Evolutionary conservation across 2,329 filamentous ascomycete genomes (phyloP), one percentile per base, ranked within the genome.

Genomic region (Ascochyta viciae-villosae): DNA sequence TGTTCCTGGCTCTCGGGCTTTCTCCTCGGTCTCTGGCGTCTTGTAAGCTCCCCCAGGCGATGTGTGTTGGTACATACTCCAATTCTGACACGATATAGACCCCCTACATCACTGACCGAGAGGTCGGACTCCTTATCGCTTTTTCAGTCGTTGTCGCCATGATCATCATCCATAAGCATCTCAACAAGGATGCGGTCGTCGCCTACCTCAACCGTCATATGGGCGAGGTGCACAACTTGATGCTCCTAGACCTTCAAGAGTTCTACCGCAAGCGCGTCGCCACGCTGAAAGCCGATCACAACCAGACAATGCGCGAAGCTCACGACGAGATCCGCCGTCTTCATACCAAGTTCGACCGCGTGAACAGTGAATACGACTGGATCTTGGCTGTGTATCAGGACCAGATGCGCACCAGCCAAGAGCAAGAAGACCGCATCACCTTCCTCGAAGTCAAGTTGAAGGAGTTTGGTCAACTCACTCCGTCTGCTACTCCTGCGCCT

Each of bases 361-460:
- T 66, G 13, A 40, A 54, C 48, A 16, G 19, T 37, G 62, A 65
- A 27, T 57, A 65, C 37, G 52, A 66, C 7, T 61, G 54, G 38
- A 57, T 64, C n/a, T 47, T 42, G 4, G 33, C 31, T 15, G 48
- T 54, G 40, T 64, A 58, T 12, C 63, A 61, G 29, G 58, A 64
- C 24, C 56, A 64, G 24, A 58, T 60, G 37, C 63, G 49, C 40
- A 27, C 24, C 31, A 52, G 45, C 22, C 51, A 65, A 27, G 71
- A 73, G 54, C 68, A 65, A 38, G 64, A 67, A 22, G 57, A 59
- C n/a, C 69, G 66, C 19, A 71, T 75, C 43, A 42, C 51, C 3
- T 71, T 74, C 10, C 64, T 76, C 16, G 62, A 74, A 29, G 54
- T 49, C 12, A 71, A 62, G 55, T 47, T 74, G 1, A 57, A 63